Evolutionary conservation across 208 protist genomes (phyloP).

Genomic region (Trypanosomatidae sp.): DNA sequence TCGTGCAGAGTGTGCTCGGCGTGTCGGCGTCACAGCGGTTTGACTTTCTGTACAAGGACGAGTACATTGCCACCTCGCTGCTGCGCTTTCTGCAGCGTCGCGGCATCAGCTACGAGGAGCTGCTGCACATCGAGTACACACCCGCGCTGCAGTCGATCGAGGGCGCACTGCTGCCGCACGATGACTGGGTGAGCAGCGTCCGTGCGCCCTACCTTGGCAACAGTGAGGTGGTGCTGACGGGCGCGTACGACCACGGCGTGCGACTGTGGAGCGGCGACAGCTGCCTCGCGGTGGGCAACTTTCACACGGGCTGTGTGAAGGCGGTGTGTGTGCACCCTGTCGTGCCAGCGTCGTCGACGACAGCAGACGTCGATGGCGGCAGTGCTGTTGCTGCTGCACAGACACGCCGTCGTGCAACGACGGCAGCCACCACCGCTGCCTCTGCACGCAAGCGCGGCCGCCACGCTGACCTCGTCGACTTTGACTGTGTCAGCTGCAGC

Average conservation of each 20-base stretch:
- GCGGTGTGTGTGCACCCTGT: conserved; percentile 42
- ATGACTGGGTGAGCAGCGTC: conserved; percentile 81
- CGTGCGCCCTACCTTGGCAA: conserved; percentile 36
- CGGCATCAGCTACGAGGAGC: conserved; percentile 59
- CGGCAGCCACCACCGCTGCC: conserved; percentile 3
- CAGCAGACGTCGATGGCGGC: background rate
- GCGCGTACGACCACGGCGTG: conserved; percentile 71
- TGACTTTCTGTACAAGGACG: conserved; percentile 69
- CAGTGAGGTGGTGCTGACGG: conserved; percentile 47
- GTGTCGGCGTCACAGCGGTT: conserved; percentile 25
- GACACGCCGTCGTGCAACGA: no score
- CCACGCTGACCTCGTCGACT: conserved; percentile 11
- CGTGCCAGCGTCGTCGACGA: background rate
- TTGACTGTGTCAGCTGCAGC: conserved; percentile 46
- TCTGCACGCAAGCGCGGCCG: conserved; percentile 15
- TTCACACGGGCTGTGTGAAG: conserved; percentile 64
- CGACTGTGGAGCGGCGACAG: conserved; percentile 63
- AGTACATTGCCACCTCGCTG: conserved; percentile 66
- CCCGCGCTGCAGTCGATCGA: conserved; percentile 67
- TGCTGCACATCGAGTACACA: conserved; percentile 79
- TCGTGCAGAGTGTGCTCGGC: conserved; percentile 63
- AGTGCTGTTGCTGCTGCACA: no score
- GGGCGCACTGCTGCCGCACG: conserved; percentile 65
- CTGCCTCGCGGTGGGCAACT: conserved; percentile 58
- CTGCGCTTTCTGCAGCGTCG: conserved; percentile 52